Evolutionary conservation across 1,139 yeast genomes (phyloP).

Genomic region (Yamadazyma buinensis): DNA sequence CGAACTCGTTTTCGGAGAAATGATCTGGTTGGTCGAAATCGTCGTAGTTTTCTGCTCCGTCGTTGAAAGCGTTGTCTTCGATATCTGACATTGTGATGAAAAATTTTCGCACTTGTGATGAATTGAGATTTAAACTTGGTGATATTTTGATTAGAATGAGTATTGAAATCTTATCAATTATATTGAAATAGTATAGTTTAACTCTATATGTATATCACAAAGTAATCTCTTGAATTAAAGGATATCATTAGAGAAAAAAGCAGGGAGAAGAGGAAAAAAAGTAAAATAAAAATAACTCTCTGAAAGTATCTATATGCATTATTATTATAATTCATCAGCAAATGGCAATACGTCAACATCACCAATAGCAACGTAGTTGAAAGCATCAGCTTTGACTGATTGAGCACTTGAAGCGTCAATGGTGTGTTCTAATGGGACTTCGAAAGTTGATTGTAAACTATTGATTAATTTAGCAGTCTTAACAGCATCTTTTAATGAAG

Average conservation of each 20-base stretch:
- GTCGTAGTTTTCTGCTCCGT: slow-evolving; percentile 74
- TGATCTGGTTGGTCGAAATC: slow-evolving; percentile 77
- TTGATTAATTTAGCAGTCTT: slow-evolving; percentile 46
- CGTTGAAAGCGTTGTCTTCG: slow-evolving; percentile 62
- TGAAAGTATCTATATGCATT: slow-evolving; percentile 3
- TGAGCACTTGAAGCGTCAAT: slow-evolving; percentile 40
- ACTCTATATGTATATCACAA: too few relatives aligned
- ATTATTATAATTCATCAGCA: slow-evolving; percentile 73
- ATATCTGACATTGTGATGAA: slow-evolving; percentile 39
- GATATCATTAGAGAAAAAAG: too few relatives aligned
- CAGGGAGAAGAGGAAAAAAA: too few relatives aligned
- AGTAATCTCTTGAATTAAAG: too few relatives aligned
- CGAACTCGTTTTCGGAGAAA: slow-evolving; percentile 63
- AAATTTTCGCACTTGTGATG: slow-evolving; percentile 8
- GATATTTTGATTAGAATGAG: too few relatives aligned
- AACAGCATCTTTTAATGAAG: slow-evolving; percentile 37
- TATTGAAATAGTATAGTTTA: too few relatives aligned
- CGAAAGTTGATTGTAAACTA: slow-evolving; percentile 49
- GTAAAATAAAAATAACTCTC: too few relatives aligned
- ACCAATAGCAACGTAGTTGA: slow-evolving; percentile 91
- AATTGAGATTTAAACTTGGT: too few relatives aligned
- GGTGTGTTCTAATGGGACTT: slow-evolving; percentile 45
- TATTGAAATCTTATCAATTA: too few relatives aligned
- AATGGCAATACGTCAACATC: slow-evolving; percentile 83
- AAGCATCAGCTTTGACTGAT: slow-evolving; percentile 55